Percentiles rank a stretch among this genome's conserved stretches.
Evolutionary conservation across 228 moss, liverwort and hornwort species (phyloP).

Genomic region (Sphagnum fallax): DNA sequence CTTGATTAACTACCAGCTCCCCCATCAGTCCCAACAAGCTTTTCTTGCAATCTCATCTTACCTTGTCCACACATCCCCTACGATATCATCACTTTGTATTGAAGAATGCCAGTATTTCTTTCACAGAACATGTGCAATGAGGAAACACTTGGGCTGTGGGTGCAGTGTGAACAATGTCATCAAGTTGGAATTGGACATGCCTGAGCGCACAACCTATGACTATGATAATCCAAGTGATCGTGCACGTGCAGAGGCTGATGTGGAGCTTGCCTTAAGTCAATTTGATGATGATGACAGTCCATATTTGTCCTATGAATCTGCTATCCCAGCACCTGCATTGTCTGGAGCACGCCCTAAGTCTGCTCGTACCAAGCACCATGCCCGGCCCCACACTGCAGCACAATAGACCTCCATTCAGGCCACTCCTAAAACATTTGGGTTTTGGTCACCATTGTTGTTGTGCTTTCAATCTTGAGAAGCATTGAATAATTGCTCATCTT

Average conservation of each 20-base stretch:
- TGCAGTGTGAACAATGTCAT: constrained; percentile 50
- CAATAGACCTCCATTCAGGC: constrained; percentile 19
- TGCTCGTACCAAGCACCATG: constrained; percentile 66
- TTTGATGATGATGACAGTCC: constrained; percentile 73
- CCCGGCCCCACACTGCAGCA: constrained; percentile 71
- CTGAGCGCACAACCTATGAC: constrained; percentile 67
- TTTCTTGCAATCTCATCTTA: too few relatives aligned
- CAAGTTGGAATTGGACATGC: constrained; percentile 65
- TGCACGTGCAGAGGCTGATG: constrained; percentile 57
- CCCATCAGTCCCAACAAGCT: too few relatives aligned
- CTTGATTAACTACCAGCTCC: too few relatives aligned
- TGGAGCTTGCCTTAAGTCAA: constrained; percentile 56
- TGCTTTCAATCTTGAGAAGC: too few relatives aligned
- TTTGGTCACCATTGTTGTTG: too few relatives aligned
- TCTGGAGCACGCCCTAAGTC: constrained; percentile 56
- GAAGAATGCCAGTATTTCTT: too few relatives aligned
- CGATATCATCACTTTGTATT: too few relatives aligned
- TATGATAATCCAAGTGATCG: constrained; percentile 52
- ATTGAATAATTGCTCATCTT: too few relatives aligned
- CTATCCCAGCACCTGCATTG: constrained; percentile 29
- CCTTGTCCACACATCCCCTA: too few relatives aligned
- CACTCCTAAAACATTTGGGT: too few relatives aligned
- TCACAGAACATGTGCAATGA: too few relatives aligned
- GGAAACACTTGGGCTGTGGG: neutral
- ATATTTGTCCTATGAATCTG: constrained; percentile 33